Base-by-base conservation (phyloP, 1,139 yeast species). In the Saccharomyces hybrid region DNA sequence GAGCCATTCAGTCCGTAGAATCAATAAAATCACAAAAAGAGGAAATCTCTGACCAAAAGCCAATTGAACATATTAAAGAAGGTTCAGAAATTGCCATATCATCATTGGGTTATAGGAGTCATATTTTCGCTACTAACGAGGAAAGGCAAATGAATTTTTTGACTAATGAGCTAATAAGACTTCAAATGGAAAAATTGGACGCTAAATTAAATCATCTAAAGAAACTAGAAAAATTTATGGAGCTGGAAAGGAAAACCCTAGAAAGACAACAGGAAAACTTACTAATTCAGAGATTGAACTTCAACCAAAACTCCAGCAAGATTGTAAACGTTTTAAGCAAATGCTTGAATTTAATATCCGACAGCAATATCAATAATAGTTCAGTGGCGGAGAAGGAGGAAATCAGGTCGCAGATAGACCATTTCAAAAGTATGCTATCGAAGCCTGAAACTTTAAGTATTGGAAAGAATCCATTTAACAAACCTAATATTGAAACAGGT, bases 211-310 rank as follows among this genome's bases (percentile, higher is more conserved):
- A 76, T 23, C 85, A 88, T 62, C 76, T 91, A 55, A 79, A 78
- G 53, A 82, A 83, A 59, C 76, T 91, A 57, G 99, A 93, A 71
- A 82, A 80, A 60, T 84, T 86, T 46, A 78, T 87, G 57, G 96
- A 88, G 65, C 75, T 82, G 32, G 96, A 91, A 69, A 83, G 89
- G 59, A 84, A 85, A 57, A 80, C 81, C 54, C 69, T 93, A 56
- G 84, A 85, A 51, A 79, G 79, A 57, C 90, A 85, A 65, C 93
- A 93, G 59, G 95, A 89, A 67, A 93, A 88, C 59, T 73, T 88
- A 28, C 85, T 89, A 61, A 71, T 88, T 56, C 96, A 91, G 65
- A 77, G 96, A 54, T 72, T 93, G 54, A 81, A 91, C 16, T 79
- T 89, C 47, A 62, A 70, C 13, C 70, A 68, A 53, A 61, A 68